Base-by-base conservation (phyloP, 495 filamentous ascomycete species). In the Penicillium bialowiezense region DNA sequence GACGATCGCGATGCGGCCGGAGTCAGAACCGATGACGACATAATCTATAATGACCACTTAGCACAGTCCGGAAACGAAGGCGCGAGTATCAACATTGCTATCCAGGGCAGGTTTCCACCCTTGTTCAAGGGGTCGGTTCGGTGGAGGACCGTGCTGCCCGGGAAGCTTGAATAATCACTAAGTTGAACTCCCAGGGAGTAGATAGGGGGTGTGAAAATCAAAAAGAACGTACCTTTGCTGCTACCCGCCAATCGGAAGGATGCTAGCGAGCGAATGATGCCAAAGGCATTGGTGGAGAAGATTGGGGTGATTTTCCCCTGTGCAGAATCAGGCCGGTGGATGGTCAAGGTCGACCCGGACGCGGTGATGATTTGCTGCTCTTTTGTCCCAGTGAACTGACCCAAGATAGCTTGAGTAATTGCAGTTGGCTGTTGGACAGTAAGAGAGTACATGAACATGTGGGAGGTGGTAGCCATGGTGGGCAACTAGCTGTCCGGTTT, bases 321-420 rank as follows among this genome's bases (percentile, higher is more conserved):
- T 1, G 83, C 77, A 9, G 91, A 83, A 60, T 96, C 91, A 5
- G 89, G 90, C 33, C 91, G 85, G 51, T 95, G 82, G 28, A 99
- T 83, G 9, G 88, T 90, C 24, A 99, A 78, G 46, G 88, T 85
- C 19, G 90, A 95, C 33, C 95, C 91, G 23, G 90, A 92, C 15
- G 90, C 92, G 13, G 91, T 91, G 71, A 97, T 81, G 63, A 99
- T 95, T 69, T 96, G 93, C 69, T 97, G 93, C 62, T 96, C 90
- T 67, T 90, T 93, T 45, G 87, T 93, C 33, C 93, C 91, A 45
- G 90, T 84, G 69, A 97, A 97, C 61, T 97, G 89, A 52, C 93
- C 93, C 13, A 96, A 77, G 43, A 97, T 86, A 44, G 91, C 90
- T 72, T 96, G 88, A 13, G 85, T 90, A 55, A 95, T 79, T 29